These are phyloP conservation scores for Pholiota molesta DNA, from an alignment of 768 basidiomycete species.

Conservation along the genomic window DNA sequence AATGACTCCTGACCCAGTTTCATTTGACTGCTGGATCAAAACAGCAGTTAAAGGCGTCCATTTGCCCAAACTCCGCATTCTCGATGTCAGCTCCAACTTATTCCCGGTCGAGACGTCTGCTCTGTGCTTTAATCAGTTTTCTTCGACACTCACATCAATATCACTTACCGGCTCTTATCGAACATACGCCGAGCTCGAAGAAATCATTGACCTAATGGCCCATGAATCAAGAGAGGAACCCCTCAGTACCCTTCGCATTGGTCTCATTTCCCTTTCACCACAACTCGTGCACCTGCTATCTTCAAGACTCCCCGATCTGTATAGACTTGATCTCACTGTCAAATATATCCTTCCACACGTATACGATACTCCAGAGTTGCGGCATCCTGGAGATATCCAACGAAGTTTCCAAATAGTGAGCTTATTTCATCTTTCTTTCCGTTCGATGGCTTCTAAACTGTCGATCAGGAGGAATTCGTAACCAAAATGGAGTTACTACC, in stretches of 20 bases:
- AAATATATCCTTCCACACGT: conserved; percentile 38
- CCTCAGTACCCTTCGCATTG: conserved; percentile 39
- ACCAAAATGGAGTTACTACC: conserved; percentile 33
- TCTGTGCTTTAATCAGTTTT: conserved; percentile 36
- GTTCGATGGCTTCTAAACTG: conserved; percentile 6
- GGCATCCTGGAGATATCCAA: conserved; percentile 18
- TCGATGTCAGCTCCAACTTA: conserved; percentile 38
- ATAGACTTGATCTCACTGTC: conserved; percentile 41
- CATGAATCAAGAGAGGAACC: conserved; percentile 19
- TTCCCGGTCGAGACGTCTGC: conserved; percentile 41
- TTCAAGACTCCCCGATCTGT: conserved; percentile 34
- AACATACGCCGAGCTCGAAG: conserved; percentile 36
- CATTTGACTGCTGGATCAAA: conserved; percentile 41
- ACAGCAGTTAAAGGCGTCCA: conserved; percentile 29
- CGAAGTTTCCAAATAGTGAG: conserved; percentile 32
- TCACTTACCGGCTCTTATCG: conserved; percentile 44
- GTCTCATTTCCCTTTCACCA: conserved; percentile 43
- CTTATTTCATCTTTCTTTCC: conserved; percentile 1
- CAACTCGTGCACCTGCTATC: conserved; percentile 45
- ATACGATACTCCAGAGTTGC: conserved; percentile 16
- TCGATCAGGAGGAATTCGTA: conserved; percentile 34
- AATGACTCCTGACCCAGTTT: conserved; percentile 29
- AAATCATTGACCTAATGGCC: conserved; percentile 29
- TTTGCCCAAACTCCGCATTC: conserved; percentile 30
- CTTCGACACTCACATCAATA: conserved; percentile 35